Evolutionary conservation across 2,329 filamentous ascomycete species (phyloP), one percentile per base, ranked within the genome.

Genomic region (Penicillium sp.): DNA sequence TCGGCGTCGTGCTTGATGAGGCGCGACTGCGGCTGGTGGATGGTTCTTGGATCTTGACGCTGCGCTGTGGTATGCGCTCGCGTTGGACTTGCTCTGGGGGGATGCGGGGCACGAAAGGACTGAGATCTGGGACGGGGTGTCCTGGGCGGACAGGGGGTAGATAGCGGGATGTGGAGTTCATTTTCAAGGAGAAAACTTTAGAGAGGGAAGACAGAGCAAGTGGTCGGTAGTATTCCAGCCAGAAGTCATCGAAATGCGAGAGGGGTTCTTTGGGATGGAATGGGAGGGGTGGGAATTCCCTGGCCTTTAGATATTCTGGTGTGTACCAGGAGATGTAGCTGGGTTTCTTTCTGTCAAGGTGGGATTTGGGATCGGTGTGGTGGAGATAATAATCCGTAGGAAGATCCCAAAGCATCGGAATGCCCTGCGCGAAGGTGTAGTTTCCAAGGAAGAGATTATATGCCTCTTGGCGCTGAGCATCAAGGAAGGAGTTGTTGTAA

Each of bases 401-500:
- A 8, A 99, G 82, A 70, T 99, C 94, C 94, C 94, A 99, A 2
- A 99, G 82, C 91, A 97, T 93, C 0, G 94, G 94, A 70, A 96
- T 88, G 0, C 90, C 92, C 62, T 91, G 87, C 0, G 84, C 78
- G 70, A 92, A 97, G 50, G 92, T 90, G 72, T 99, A 99, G 70
- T 97, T 97, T 7, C 94, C 94, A 1, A 99, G 82, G 70, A 99
- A 99, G 10, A 99, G 80, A 65, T 99, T 99, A 75, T 97, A 97
- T 0, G 94, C 94, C 75, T 99, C 94, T 75, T 99, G 94, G 33
- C 94, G 87, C 71, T 99, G 94, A n/a, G 89, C 92, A 73, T 99
- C 94, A 9, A 99, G 83, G 72, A 99, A 99, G 0, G 93, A 96
- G 70, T 99, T 99, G 77, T 97, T 96, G 75, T 99, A 99, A 74